Base-by-base conservation (phyloP, 805 yeast genomes). In the Candida methanosorbosa region DNA sequence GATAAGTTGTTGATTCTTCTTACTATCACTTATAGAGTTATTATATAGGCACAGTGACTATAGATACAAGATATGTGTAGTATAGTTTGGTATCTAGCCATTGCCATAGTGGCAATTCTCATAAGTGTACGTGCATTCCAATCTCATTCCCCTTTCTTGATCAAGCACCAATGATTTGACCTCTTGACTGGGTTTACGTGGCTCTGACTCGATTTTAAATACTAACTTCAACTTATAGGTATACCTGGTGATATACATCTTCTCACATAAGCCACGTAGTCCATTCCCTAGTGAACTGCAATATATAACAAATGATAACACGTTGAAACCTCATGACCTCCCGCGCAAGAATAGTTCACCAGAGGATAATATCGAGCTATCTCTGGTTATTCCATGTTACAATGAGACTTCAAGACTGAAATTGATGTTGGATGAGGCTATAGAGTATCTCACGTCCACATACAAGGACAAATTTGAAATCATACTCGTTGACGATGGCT, bases 371-470 rank as follows among this genome's bases (percentile, higher is more conserved):
- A 65, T 82, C 18, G 70, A 70, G 22, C 48, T 90, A 29, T 75
- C 92, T 18, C 79, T 92, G 18, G 87, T 92, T 6, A 74, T 92
- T 5, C 98, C 98, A n/a, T 86, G 96, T 54, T 92, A 72, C 51
- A 92, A 92, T 52, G 98, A 92, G 57, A 78, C 81, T 1, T 56
- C 63, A 12, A 68, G 98, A 35, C 68, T 92, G 40, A 70, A 72
- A 22, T 53, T 59, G 27, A 84, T 85, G 92, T 59, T 85, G 27
- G 75, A 71, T 34, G 95, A 85, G 37, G 66, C 84, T 1, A 64
- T 83, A 22, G 69, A 54, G 3, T 74, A 69, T 43, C 61, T 90
- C 40, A 51, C 65, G 26, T 21, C 37, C 5, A 22, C 29, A 11
- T 34, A 38, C 34, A 42, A 52, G 2, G 49, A 56, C 30, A 46